Evolutionary conservation across 164 flowering plant genomes (phyloP).

Genomic region (Tetrastigma voinierianum): DNA sequence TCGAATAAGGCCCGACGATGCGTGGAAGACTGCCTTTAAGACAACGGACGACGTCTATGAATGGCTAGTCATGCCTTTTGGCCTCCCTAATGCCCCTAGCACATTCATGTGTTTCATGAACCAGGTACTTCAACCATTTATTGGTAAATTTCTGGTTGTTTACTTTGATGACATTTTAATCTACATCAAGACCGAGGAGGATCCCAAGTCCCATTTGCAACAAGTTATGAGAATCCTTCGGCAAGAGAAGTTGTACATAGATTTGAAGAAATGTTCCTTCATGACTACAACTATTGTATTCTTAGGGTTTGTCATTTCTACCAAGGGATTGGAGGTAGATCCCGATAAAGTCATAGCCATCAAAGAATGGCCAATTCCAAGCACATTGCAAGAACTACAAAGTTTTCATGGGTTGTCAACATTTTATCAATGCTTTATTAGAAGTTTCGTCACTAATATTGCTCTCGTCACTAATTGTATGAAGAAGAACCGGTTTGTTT

Average conservation of each 20-base stretch:
- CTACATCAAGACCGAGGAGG: not conserved
- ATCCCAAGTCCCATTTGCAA: not conserved
- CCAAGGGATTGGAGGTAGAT: constrained; percentile 1
- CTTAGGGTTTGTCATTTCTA: not conserved
- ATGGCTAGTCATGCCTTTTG: not conserved
- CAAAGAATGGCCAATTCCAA: not conserved
- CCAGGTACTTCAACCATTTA: too few relatives aligned
- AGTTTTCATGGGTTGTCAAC: too few relatives aligned
- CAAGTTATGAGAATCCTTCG: not conserved
- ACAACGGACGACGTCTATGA: not conserved
- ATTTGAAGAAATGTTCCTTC: not conserved
- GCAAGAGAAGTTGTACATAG: not conserved
- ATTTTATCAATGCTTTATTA: too few relatives aligned
- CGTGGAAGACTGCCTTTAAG: not conserved
- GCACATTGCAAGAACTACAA: too few relatives aligned
- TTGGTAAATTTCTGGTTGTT: too few relatives aligned
- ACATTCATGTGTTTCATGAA: too few relatives aligned
- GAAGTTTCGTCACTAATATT: too few relatives aligned
- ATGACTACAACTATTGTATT: not conserved
- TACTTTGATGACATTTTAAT: too few relatives aligned
- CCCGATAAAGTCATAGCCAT: not conserved
- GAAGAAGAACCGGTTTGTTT: too few relatives aligned
- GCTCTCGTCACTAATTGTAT: too few relatives aligned
- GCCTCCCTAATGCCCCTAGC: too few relatives aligned
- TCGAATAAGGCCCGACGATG: not conserved